phyloP scores from a whole-genome alignment of 2,329 filamentous ascomycete genomes.

The Hypocreales sp. region DNA sequence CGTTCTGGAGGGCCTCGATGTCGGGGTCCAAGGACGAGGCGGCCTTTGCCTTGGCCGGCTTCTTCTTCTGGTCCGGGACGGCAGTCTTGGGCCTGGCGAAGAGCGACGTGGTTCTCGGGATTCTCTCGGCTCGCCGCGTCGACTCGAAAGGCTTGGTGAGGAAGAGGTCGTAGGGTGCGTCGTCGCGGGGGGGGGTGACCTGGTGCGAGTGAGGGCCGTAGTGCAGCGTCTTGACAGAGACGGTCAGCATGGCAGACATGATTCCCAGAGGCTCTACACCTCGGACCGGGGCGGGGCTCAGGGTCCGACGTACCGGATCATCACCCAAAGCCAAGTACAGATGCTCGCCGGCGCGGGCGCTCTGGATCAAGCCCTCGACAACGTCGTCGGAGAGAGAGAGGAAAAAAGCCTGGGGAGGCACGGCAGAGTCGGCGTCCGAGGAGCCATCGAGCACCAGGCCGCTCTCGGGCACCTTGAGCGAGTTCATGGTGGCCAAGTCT shows the following conservation, averaged over 20 bases:
- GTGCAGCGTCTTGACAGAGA: slow-evolving; percentile 29
- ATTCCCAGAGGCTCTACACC: too few species aligned
- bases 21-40: slow-evolving; percentile 26
- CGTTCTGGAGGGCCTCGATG: slow-evolving; percentile 31
- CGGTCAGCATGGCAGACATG: too few species aligned
- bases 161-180: slow-evolving; percentile 39
- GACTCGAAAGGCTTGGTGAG: slow-evolving; percentile 34
- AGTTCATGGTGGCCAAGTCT: slow-evolving; percentile 27
- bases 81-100: slow-evolving; percentile 23
- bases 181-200: slow-evolving; percentile 26
- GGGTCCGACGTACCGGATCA: slow-evolving; percentile 37
- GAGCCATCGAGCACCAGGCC: slow-evolving; percentile 42
- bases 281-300: too few species aligned
- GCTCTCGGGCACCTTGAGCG: slow-evolving; percentile 38
- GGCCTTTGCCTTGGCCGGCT: slow-evolving; percentile 15
- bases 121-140: slow-evolving; percentile 26
- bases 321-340: slow-evolving; percentile 42
- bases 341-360: slow-evolving; percentile 37
- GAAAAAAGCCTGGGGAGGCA: slow-evolving; percentile 40
- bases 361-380: slow-evolving; percentile 47
- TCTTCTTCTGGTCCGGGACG: slow-evolving; percentile 6
- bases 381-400: slow-evolving; percentile 40
- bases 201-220: slow-evolving; percentile 35
- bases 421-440: slow-evolving; percentile 23
- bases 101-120: slow-evolving; percentile 36